A percentile compares a stretch with the other conserved stretches of the same genome.
These are phyloP conservation scores for Megacollybia marginata DNA, from an alignment of 768 basidiomycete species.

Conservation along the genomic window DNA sequence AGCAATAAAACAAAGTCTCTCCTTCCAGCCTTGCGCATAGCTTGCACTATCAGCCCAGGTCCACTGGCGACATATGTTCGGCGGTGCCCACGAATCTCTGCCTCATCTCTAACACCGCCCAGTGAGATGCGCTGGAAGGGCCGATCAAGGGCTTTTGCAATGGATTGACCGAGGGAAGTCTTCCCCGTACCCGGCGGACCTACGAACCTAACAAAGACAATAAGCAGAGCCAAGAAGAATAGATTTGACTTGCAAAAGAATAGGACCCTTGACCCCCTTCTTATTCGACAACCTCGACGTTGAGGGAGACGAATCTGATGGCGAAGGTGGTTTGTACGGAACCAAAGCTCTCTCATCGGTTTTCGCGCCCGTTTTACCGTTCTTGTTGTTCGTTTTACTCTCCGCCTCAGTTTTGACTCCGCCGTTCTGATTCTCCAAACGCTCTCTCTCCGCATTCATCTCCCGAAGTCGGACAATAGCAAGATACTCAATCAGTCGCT, in stretches of 20 bases:
- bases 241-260: constrained; percentile 44
- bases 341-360: constrained; percentile 19
- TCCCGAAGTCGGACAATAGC: constrained; percentile 70
- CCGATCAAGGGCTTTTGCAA: constrained; percentile 74
- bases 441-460: constrained; percentile 32
- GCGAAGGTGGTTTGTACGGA: constrained; percentile 8
- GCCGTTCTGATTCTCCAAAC: constrained; percentile 24
- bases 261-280: constrained; percentile 60
- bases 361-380: constrained; percentile 1
- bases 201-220: constrained; percentile 49
- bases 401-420: constrained; percentile 13
- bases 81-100: constrained; percentile 69
- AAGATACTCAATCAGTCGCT: constrained; percentile 84
- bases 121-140: constrained; percentile 91
- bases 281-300: constrained; percentile 1
- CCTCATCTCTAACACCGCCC: constrained; percentile 91
- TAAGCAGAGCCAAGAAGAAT: constrained; percentile 1
- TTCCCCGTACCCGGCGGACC: constrained; percentile 91
- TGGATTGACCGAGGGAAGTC: constrained; percentile 84
- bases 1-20: constrained; percentile 76
- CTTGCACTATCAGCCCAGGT: constrained; percentile 80
- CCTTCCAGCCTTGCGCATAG: constrained; percentile 76
- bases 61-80: constrained; percentile 91
- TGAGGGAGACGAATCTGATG: constrained; percentile 1
- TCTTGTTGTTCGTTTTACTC: constrained; percentile 6